Base-by-base conservation (phyloP, 1,284 basidiomycete genomes). In the Schizopora paradoxa region DNA sequence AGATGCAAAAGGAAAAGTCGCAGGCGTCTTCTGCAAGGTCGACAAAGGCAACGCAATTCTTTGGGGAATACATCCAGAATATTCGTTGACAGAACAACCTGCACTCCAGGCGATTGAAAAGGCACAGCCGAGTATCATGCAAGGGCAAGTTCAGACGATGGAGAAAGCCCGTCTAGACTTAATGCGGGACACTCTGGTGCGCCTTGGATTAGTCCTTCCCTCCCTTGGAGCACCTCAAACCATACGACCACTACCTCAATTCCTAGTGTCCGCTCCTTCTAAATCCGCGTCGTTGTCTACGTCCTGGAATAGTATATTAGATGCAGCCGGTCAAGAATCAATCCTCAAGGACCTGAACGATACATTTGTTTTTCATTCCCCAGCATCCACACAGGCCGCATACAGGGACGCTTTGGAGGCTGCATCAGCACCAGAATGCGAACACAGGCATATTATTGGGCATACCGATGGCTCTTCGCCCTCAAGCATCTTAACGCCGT, bases 11-110 rank as follows among this genome's bases (percentile, higher is more conserved):
- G 61, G 54, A 5, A 54, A 61, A n/a, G 63, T 76, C 14, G 82
- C 82, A 1, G 79, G 68, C 0, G 67, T 83, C 4, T 59, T 66
- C 3, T 74, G 69, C 33, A 57, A 54, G 0, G 65, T 80, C n/a
- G 79, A 77, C 0, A 57, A 61, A 16, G 88, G 87, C 2, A 70
- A 65, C 21, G 74, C 79, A 0, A 60, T 79, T 1, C 64, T 89
- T 5, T 85, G 79, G 71, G 73, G 74, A 2, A 68, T 77, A 0
- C 82, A 79, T 55, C 68, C 83, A 16, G 88, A 89, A 58, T 78
- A 77, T 54, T 69, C 81, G 2, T 57, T 77, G 28, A 58, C 66
- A 43, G 62, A 65, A 40, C 69, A 73, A 23, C 69, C 69, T 6
- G 67, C 66, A 3, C 54, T 63, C n/a, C 59, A 66, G 14, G 62